phyloP scores from a whole-genome alignment of 2,329 filamentous ascomycete genomes.

The Penicillium sp. region DNA sequence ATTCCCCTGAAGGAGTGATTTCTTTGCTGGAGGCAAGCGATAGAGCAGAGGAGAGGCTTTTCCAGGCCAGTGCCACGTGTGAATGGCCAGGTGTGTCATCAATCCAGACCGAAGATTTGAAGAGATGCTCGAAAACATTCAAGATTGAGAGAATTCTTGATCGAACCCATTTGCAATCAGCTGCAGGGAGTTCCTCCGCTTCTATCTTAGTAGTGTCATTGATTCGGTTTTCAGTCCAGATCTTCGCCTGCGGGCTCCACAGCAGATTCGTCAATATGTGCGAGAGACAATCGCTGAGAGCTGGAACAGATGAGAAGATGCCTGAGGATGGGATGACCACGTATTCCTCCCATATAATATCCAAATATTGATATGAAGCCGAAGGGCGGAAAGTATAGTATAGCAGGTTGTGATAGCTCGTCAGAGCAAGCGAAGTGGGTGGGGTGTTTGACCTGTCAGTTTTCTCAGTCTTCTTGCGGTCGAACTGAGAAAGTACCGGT shows the following conservation, averaged over 20 bases:
- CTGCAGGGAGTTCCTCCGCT: conserved; percentile 73
- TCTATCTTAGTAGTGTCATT: conserved; percentile 59
- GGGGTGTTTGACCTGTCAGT: conserved; percentile 50
- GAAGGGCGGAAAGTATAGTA: conserved; percentile 80
- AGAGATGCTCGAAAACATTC: conserved; percentile 55
- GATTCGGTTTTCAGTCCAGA: conserved; percentile 75
- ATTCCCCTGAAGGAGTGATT: conserved; percentile 82
- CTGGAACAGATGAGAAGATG: conserved; percentile 51
- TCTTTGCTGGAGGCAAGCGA: conserved; percentile 71
- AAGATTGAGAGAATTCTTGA: conserved; percentile 68
- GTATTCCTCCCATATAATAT: conserved; percentile 75
- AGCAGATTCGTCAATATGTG: conserved; percentile 70
- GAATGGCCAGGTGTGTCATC: conserved; percentile 42
- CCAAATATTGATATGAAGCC: conserved; percentile 63
- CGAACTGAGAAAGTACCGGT: conserved; percentile 68
- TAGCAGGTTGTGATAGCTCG: conserved; percentile 74
- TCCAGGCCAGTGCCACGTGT: conserved; percentile 59
- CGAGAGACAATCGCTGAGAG: conserved; percentile 61
- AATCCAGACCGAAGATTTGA: conserved; percentile 52
- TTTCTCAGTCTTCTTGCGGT: conserved; percentile 60
- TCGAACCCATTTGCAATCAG: conserved; percentile 86
- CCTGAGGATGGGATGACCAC: conserved; percentile 64
- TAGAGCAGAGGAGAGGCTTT: conserved; percentile 61
- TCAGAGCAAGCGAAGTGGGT: conserved; percentile 60
- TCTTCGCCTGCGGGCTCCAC: conserved; percentile 50